These are phyloP conservation scores for Phyllosticta citrichinensis DNA, from an alignment of 2,329 filamentous ascomycete genomes.

Conservation along the genomic window DNA sequence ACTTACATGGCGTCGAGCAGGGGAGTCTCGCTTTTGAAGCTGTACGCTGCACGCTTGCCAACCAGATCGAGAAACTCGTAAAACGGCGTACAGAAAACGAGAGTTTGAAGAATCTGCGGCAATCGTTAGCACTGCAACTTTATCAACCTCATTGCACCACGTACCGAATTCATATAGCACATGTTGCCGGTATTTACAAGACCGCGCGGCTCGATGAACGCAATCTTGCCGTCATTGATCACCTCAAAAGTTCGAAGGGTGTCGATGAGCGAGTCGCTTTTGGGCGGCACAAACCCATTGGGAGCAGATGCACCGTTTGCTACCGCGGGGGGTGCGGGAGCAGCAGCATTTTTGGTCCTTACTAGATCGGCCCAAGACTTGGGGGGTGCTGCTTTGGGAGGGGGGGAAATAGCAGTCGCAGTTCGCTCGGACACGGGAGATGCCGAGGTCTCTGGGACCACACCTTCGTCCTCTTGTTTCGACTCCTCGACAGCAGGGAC, in stretches of 20 bases:
- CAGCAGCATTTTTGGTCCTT: slow-evolving; percentile 38
- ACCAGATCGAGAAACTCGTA: slow-evolving; percentile 88
- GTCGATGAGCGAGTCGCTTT: slow-evolving; percentile 60
- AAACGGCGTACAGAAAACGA: slow-evolving; percentile 89
- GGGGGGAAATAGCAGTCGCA: slow-evolving; percentile 29
- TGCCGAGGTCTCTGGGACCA: slow-evolving; percentile 11
- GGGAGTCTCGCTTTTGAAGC: slow-evolving; percentile 91
- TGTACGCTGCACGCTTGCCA: slow-evolving; percentile 72
- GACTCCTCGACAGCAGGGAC: slow-evolving; percentile 10
- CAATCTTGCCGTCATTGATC: slow-evolving; percentile 52
- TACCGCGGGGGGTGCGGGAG: slow-evolving; percentile 20
- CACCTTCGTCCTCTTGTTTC: slow-evolving; percentile 9
- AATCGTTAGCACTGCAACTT: slow-evolving; percentile 23
- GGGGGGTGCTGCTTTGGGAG: slow-evolving; percentile 39
- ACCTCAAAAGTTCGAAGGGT: slow-evolving; percentile 66
- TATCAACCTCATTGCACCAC: slow-evolving; percentile 25
- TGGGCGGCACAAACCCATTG: slow-evolving; percentile 36
- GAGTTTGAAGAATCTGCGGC: slow-evolving; percentile 76
- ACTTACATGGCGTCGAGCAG: slow-evolving; percentile 86
- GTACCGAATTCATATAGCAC: slow-evolving; percentile 99
- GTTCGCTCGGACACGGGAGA: slow-evolving; percentile 22
- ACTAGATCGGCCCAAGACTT: slow-evolving; percentile 63
- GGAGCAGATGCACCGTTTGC: slow-evolving; percentile 22
- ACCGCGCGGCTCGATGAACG: slow-evolving; percentile 84
- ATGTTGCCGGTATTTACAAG: slow-evolving; percentile 97